These are phyloP conservation scores for Mortierella sp. DNA, from an alignment of 371 early-diverging fungal genomes.

Conservation along the genomic window DNA sequence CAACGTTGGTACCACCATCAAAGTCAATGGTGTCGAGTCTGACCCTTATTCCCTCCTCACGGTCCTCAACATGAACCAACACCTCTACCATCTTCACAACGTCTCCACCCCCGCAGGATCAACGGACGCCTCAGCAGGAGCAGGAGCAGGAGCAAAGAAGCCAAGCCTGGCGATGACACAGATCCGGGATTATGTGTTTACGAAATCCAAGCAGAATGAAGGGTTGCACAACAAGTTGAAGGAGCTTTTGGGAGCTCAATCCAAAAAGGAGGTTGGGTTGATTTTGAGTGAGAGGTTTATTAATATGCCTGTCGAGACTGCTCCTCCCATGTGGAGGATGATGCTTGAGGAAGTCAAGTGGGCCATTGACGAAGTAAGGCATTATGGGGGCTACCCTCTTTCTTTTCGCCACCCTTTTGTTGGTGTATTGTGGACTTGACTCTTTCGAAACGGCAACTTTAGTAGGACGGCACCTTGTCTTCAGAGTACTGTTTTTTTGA, in stretches of 20 bases:
- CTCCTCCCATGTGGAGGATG: constrained; percentile 92
- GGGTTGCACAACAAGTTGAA: constrained; percentile 60
- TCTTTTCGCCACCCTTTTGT: too few species aligned
- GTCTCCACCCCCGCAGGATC: constrained; percentile 18
- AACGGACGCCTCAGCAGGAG: constrained; percentile 8
- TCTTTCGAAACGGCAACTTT: too few species aligned
- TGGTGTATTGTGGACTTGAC: too few species aligned
- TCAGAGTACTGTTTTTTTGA: background rate
- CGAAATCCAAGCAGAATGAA: constrained; percentile 74
- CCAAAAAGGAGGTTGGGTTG: constrained; percentile 71
- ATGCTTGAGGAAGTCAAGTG: constrained; percentile 85
- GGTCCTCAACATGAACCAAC: constrained; percentile 79
- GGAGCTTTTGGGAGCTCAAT: constrained; percentile 62
- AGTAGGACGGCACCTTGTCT: too few species aligned
- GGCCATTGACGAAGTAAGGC: constrained; percentile 79
- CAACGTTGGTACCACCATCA: constrained; percentile 92
- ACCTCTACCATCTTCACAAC: constrained; percentile 55
- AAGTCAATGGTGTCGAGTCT: constrained; percentile 81
- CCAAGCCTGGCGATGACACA: constrained; percentile 70
- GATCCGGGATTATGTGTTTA: constrained; percentile 71
- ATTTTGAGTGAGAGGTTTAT: constrained; percentile 93
- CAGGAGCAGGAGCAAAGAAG: constrained; percentile 45
- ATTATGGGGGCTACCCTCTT: too few species aligned
- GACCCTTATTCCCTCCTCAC: constrained; percentile 96
- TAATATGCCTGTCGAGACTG: constrained; percentile 96